These are phyloP conservation scores for Parietaria judaica DNA, from an alignment of 306 rosid species.

Conservation along the genomic window DNA sequence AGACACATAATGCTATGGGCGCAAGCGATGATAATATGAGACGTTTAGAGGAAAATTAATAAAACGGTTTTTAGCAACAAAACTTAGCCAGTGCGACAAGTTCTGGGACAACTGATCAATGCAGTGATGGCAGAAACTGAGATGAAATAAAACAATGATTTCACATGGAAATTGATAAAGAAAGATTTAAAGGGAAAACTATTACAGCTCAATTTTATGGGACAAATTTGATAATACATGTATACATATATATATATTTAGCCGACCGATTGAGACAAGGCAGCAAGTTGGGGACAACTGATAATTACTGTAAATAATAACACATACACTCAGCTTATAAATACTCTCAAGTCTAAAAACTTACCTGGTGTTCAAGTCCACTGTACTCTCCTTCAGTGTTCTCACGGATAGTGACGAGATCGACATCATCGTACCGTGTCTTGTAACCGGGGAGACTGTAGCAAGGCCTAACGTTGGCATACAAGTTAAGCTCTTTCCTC, in stretches of 20 bases:
- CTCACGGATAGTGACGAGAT: slow-evolving; percentile 95
- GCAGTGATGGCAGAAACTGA: not conserved
- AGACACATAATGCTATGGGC: too few relatives aligned
- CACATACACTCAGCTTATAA: not conserved
- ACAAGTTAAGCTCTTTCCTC: slow-evolving; percentile 90
- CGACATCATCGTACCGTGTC: slow-evolving; percentile 80
- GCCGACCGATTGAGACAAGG: too few relatives aligned
- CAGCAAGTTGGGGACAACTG: too few relatives aligned
- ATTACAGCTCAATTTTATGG: too few relatives aligned
- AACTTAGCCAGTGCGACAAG: too few relatives aligned
- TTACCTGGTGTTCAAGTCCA: slow-evolving; percentile 99
- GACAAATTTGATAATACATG: too few relatives aligned
- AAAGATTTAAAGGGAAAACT: not conserved
- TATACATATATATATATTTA: too few relatives aligned
- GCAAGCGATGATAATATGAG: too few relatives aligned
- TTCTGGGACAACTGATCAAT: too few relatives aligned
- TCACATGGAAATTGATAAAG: not conserved
- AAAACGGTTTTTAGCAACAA: too few relatives aligned
- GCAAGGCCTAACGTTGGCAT: slow-evolving; percentile 97
- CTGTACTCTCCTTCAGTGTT: slow-evolving; percentile 96
- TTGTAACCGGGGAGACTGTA: slow-evolving; percentile 91
- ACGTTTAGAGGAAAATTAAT: too few relatives aligned
- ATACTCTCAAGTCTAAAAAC: too few relatives aligned
- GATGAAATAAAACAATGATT: not conserved
- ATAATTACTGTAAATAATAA: not conserved